Base-by-base conservation (phyloP, 2,329 filamentous ascomycete species). In the Phaeoacremonium minimum region DNA sequence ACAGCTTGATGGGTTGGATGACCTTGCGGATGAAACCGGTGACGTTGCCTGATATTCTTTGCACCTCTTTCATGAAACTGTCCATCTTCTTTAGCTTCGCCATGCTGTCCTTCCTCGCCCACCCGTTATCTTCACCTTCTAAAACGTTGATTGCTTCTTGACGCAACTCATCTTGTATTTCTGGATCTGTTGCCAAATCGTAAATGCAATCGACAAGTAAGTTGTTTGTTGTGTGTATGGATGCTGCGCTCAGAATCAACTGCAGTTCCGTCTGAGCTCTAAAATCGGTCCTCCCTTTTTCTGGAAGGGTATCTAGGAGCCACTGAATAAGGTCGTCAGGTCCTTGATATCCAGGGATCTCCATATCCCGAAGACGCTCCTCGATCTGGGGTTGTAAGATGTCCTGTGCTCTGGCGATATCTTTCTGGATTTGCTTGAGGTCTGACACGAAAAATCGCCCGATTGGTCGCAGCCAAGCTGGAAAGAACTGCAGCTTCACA, bases 401-500 rank as follows among this genome's bases (percentile, higher is more conserved):
- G 6, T 53, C 50, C 45, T 63, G 58, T 9, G 66, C 70, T 18
- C 51, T 57, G 8, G 55, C 52, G 20, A 73, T 56, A 41, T 73
- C 67, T 30, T 54, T 56, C 7, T 55, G 55, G 40, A 73, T 70
- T 44, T 66, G 64, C 33, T 58, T 51, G 15, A 73, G 47, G 40
- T 74, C 69, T 6, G 64, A 60, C 4, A 74, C 66, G 17, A 71
- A 45, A 44, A 66, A 63, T 42, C 71, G 66, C 1, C 60, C 68
- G 2, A 64, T 31, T 1, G 70, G 69, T 2, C 70, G 66, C 42
- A 67, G 56, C 67, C 69, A 73, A 9, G 60, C 60, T 2, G 70
- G 70, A 38, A 73, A 71, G 46, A 73, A 63, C 42, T 73, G 69
- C 28, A 81, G 60, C 46, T 71, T 63, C 37, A 71, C 50, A 32